Evolutionary conservation across 2,329 filamentous ascomycete genomes (phyloP).

Genomic region (Calonectria pauciramosa): DNA sequence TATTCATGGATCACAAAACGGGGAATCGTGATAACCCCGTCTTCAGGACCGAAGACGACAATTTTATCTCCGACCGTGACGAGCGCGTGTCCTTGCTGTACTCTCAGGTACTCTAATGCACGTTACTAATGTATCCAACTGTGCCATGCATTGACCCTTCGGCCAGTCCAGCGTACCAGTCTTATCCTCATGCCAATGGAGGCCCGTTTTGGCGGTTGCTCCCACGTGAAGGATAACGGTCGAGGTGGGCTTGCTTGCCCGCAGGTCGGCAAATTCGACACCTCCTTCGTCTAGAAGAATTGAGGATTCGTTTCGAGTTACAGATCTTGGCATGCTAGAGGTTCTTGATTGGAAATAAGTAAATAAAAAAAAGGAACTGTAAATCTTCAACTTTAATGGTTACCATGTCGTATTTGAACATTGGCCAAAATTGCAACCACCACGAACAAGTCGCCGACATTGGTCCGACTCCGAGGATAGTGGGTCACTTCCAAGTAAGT

Average conservation of each 20-base stretch:
- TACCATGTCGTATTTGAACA: background rate
- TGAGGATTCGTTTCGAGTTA: conserved; percentile 18
- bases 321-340: background rate
- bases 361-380: background rate
- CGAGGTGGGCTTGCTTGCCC: conserved; percentile 6
- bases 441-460: conserved; percentile 18
- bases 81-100: conserved; percentile 37
- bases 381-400: background rate
- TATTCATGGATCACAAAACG: conserved; percentile 37
- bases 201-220: background rate
- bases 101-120: conserved; percentile 32
- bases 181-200: conserved; percentile 24
- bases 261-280: conserved; percentile 16
- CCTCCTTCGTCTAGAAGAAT: background rate
- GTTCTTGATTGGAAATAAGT: background rate
- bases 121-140: background rate
- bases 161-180: background rate
- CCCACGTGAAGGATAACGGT: conserved; percentile 15
- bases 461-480: conserved; percentile 2
- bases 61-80: conserved; percentile 37
- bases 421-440: background rate
- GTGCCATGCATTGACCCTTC: background rate
- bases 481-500: background rate
- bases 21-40: conserved; percentile 39
- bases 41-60: conserved; percentile 32